phyloP scores from a whole-genome alignment of 306 rosid genomes.

The Albizia julibrissin region DNA sequence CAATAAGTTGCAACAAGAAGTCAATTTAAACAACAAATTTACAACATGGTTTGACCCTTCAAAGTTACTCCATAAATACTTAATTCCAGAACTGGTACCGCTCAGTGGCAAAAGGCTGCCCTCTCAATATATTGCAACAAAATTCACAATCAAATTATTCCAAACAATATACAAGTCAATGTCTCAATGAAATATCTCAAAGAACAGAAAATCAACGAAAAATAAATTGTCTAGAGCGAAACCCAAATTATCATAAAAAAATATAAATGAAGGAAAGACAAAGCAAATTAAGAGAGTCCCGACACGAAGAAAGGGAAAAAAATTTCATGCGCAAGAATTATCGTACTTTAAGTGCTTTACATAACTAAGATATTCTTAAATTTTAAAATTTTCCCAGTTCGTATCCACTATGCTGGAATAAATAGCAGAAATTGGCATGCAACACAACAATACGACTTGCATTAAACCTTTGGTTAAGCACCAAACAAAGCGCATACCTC shows the following conservation, averaged over 20 bases:
- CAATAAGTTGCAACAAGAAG: not conserved
- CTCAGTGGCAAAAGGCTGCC: not conserved
- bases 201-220: not conserved
- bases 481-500: constrained; percentile 51
- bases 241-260: not conserved
- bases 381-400: not conserved
- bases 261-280: not conserved
- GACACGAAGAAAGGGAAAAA: not conserved
- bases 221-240: not conserved
- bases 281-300: not conserved
- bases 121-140: not conserved
- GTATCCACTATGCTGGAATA: not conserved
- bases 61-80: not conserved
- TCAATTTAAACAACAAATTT: not conserved
- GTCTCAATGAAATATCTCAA: not conserved
- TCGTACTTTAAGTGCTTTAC: not conserved
- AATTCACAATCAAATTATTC: not conserved
- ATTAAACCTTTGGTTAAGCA: not conserved
- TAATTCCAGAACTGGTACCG: constrained; percentile 1
- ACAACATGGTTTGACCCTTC: not conserved
- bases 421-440: not conserved
- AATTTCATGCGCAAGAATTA: not conserved
- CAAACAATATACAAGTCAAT: not conserved
- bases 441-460: not conserved
- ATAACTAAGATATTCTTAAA: not conserved